phyloP scores from a whole-genome alignment of 1,284 basidiomycete species.

The Ceratobasidium sp. region DNA sequence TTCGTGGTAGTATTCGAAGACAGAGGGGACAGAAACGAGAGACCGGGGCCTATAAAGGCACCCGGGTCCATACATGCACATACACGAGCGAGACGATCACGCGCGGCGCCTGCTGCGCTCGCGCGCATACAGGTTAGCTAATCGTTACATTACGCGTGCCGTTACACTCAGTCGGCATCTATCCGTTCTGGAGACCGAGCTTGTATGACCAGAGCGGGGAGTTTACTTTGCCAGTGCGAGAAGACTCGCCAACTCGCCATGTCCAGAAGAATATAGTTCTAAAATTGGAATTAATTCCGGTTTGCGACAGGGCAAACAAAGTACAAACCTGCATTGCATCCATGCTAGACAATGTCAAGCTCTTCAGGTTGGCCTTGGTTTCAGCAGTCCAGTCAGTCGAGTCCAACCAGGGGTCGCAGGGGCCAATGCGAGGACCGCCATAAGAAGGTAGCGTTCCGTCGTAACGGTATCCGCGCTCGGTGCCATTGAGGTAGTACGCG shows the following conservation, averaged over 20 bases:
- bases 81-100: conserved; percentile 88
- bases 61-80: no score
- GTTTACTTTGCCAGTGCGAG: conserved; percentile 57
- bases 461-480: conserved; percentile 54
- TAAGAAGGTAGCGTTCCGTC: conserved; percentile 50
- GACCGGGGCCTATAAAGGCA: no score
- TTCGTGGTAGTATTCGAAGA: no score
- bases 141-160: no score
- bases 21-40: no score
- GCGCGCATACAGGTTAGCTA: no score
- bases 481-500: conserved; percentile 63
- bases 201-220: no score
- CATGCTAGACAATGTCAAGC: conserved; percentile 73
- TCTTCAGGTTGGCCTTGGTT: conserved; percentile 66
- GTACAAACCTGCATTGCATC: conserved; percentile 51
- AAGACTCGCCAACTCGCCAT: conserved; percentile 82
- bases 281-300: conserved; percentile 7
- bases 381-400: conserved; percentile 66
- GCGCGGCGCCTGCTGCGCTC: no score
- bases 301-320: not conserved
- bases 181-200: no score
- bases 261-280: conserved; percentile 98
- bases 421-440: conserved; percentile 31
- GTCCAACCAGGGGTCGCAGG: conserved; percentile 72
- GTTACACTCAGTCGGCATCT: no score